These are phyloP conservation scores for Sporisorium reilianum DNA, from an alignment of 1,284 basidiomycete species.

Conservation along the genomic window DNA sequence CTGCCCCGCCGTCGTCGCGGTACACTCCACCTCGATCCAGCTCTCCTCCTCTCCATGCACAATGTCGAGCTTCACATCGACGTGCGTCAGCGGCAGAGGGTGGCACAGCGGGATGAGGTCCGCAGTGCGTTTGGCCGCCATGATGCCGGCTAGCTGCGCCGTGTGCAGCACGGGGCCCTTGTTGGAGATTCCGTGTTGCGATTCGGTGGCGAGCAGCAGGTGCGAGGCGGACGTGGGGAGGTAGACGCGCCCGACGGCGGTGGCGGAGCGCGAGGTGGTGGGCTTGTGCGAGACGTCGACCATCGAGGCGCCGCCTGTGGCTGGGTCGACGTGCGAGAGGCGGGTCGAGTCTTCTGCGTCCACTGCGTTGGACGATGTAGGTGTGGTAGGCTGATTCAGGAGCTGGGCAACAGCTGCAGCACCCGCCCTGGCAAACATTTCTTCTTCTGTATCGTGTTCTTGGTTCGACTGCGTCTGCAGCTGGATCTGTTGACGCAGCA, in stretches of 20 bases:
- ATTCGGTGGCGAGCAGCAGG: constrained; percentile 71
- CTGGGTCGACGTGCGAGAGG: constrained; percentile 77
- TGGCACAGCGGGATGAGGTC: constrained; percentile 83
- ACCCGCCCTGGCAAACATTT: constrained; percentile 38
- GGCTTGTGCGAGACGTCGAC: constrained; percentile 80
- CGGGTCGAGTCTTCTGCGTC: constrained; percentile 4
- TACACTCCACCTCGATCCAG: constrained; percentile 52
- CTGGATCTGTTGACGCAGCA: constrained; percentile 26
- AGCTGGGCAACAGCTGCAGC: constrained; percentile 27
- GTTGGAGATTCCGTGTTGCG: constrained; percentile 69
- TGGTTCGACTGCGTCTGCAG: neutral
- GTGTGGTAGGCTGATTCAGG: neutral
- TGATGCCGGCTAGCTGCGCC: constrained; percentile 86
- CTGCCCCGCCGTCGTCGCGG: constrained; percentile 42
- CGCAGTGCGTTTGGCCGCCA: constrained; percentile 83
- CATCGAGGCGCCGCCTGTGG: constrained; percentile 79
- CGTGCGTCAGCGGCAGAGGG: constrained; percentile 78
- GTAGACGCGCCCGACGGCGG: constrained; percentile 81
- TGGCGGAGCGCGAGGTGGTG: constrained; percentile 78
- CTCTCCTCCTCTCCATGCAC: constrained; percentile 19
- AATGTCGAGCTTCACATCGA: constrained; percentile 75
- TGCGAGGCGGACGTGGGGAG: constrained; percentile 78
- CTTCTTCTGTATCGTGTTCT: constrained; percentile 17
- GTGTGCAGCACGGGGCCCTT: constrained; percentile 72
- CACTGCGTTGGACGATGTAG: neutral